Percentiles rank a stretch among this genome's conserved stretches.
Conservation (phyloP, 1,139 yeast genomes). For the Nakaseomyces nivariensis region DNA sequence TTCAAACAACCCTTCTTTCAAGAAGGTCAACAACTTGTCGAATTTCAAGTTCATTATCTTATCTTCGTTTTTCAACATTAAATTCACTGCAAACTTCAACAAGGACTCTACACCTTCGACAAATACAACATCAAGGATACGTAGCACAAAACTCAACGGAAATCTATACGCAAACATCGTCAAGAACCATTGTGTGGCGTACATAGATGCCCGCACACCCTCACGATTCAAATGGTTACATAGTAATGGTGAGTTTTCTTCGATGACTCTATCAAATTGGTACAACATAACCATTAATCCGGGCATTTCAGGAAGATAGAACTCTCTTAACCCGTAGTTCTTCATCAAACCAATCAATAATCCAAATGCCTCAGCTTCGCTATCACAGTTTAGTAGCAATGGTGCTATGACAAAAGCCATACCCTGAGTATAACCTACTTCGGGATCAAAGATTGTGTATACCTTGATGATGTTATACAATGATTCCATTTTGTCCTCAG, state of each 20-base stretch:
- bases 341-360: slow-evolving; percentile 76
- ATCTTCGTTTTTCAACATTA: slow-evolving; percentile 60
- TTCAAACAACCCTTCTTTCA: slow-evolving; percentile 72
- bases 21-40: slow-evolving; percentile 63
- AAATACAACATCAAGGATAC: slow-evolving; percentile 82
- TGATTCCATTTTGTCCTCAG: slow-evolving; percentile 47
- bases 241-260: slow-evolving; percentile 28
- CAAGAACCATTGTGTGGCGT: slow-evolving; percentile 92
- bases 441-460: slow-evolving; percentile 77
- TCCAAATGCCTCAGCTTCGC: slow-evolving; percentile 78
- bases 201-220: slow-evolving; percentile 86
- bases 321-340: slow-evolving; percentile 62
- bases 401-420: slow-evolving; percentile 92
- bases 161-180: slow-evolving; percentile 84
- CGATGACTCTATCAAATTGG: slow-evolving; percentile 79
- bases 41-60: slow-evolving; percentile 54
- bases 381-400: slow-evolving; percentile 58
- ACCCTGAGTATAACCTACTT: slow-evolving; percentile 95
- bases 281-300: slow-evolving; percentile 78
- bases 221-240: slow-evolving; percentile 66
- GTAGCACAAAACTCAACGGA: slow-evolving; percentile 76
- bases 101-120: slow-evolving; percentile 88
- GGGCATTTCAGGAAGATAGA: slow-evolving; percentile 86
- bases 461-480: slow-evolving; percentile 71
- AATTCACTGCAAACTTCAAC: slow-evolving; percentile 74